phyloP scores from a whole-genome alignment of 495 filamentous ascomycete genomes.

The Podospora pseudocomata region DNA sequence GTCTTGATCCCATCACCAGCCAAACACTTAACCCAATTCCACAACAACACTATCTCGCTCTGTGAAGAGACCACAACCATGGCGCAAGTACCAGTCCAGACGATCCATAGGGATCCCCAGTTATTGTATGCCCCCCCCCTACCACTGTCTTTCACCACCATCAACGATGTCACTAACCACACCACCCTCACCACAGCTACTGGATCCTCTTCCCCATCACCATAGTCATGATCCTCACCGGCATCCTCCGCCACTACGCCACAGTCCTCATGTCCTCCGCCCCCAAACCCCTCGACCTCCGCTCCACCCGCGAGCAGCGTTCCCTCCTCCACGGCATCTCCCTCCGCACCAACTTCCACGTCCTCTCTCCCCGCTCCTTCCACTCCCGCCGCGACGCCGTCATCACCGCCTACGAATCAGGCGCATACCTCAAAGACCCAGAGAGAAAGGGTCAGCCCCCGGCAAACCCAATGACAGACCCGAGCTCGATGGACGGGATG shows the following conservation, averaged over 20 bases:
- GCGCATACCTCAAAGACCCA: conserved; percentile 84
- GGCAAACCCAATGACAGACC: conserved; percentile 93
- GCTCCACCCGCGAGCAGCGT: conserved; percentile 80
- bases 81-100: conserved; percentile 84
- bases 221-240: conserved; percentile 95
- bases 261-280: conserved; percentile 80
- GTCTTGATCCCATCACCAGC: too few relatives aligned
- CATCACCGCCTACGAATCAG: conserved; percentile 73
- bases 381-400: conserved; percentile 73
- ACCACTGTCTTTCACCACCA: neutral
- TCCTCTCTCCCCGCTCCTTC: conserved; percentile 73
- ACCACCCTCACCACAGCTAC: conserved; percentile 55
- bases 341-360: conserved; percentile 72
- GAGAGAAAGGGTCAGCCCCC: conserved; percentile 79
- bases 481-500: conserved; percentile 98
- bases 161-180: neutral
- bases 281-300: conserved; percentile 76
- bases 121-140: conserved; percentile 65
- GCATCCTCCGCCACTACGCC: conserved; percentile 93
- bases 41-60: neutral
- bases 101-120: conserved; percentile 98
- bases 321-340: conserved; percentile 80
- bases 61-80: conserved; percentile 49
- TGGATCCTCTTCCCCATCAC: conserved; percentile 98
- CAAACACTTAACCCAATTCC: neutral